A percentile compares a stretch with the other conserved stretches of the same genome.
phyloP scores from a whole-genome alignment of 768 basidiomycete genomes.

The Pisolithus albus region DNA sequence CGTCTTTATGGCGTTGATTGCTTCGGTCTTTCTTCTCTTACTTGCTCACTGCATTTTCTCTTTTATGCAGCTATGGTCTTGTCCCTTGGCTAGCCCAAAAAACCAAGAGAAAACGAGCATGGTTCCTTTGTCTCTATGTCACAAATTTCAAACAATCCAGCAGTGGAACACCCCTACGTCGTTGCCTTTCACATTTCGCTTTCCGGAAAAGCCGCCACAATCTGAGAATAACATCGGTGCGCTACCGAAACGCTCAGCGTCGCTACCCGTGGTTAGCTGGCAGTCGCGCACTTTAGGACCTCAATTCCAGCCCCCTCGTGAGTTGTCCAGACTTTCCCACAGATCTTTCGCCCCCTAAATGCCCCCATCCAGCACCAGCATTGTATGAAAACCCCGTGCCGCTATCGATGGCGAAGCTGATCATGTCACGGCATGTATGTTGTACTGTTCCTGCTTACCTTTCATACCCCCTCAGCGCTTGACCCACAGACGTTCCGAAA shows the following conservation, averaged over 20 bases:
- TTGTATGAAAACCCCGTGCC: constrained; percentile 38
- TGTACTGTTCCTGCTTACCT: not conserved
- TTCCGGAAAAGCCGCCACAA: constrained; percentile 16
- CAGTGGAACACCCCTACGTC: constrained; percentile 22
- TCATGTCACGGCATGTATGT: constrained; percentile 47
- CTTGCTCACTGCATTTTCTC: constrained; percentile 25
- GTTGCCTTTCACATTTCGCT: constrained; percentile 19
- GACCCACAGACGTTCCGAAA: constrained; percentile 27
- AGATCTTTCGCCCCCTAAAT: not conserved
- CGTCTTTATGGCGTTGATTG: constrained; percentile 26
- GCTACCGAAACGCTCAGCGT: constrained; percentile 8
- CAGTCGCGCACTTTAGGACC: constrained; percentile 14
- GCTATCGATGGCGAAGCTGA: constrained; percentile 46
- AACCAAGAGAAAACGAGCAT: constrained; percentile 12
- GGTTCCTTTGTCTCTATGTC: not conserved
- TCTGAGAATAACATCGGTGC: constrained; percentile 6
- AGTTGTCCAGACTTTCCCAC: constrained; percentile 9
- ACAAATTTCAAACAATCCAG: constrained; percentile 14
- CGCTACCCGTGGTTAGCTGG: constrained; percentile 18
- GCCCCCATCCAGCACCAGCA: constrained; percentile 30
- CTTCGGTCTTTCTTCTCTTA: constrained; percentile 22
- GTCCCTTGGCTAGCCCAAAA: constrained; percentile 10
- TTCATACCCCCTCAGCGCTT: constrained; percentile 1
- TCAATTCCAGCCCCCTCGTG: constrained; percentile 27
- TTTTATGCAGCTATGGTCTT: constrained; percentile 23